A percentile compares a stretch with the other conserved stretches of the same genome.
Evolutionary conservation across 2,329 filamentous ascomycete genomes (phyloP).

Genomic region (Penicillium sp.): DNA sequence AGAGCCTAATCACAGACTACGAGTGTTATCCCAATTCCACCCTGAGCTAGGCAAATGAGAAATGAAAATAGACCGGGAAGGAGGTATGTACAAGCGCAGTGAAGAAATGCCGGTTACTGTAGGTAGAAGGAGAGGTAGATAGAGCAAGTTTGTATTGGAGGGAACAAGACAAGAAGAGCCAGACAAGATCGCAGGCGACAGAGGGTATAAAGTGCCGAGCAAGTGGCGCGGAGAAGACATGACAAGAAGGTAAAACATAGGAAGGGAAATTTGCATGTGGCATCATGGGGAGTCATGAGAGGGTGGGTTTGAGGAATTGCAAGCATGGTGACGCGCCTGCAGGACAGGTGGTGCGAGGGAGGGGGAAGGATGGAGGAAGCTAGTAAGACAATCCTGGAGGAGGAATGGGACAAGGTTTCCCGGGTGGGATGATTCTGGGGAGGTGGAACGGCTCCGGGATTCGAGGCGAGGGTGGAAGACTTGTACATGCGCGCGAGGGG

Average conservation of each 20-base stretch:
- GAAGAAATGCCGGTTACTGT: background rate
- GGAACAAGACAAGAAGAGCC: background rate
- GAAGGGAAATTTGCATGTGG: constrained; percentile 13
- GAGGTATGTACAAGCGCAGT: background rate
- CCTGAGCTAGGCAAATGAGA: background rate
- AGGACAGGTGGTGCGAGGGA: background rate
- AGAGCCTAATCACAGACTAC: background rate
- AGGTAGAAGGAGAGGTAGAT: background rate
- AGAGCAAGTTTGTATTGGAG: background rate
- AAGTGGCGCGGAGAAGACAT: background rate
- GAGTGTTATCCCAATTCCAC: background rate
- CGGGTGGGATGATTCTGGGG: background rate
- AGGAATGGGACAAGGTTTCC: background rate
- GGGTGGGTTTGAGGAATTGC: background rate
- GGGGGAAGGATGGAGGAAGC: background rate
- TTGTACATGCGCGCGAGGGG: constrained; percentile 7
- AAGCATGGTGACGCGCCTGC: background rate
- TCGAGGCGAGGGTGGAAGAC: background rate
- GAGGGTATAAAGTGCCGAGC: constrained; percentile 23
- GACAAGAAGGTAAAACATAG: constrained; percentile 5
- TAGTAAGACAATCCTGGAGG: background rate
- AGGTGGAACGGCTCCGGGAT: background rate
- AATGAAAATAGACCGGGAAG: background rate
- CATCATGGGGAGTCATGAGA: constrained; percentile 22
- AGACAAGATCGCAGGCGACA: constrained; percentile 9